Evolutionary conservation across 495 filamentous ascomycete species (phyloP).

Genomic region (Chaetomidium leptoderma): DNA sequence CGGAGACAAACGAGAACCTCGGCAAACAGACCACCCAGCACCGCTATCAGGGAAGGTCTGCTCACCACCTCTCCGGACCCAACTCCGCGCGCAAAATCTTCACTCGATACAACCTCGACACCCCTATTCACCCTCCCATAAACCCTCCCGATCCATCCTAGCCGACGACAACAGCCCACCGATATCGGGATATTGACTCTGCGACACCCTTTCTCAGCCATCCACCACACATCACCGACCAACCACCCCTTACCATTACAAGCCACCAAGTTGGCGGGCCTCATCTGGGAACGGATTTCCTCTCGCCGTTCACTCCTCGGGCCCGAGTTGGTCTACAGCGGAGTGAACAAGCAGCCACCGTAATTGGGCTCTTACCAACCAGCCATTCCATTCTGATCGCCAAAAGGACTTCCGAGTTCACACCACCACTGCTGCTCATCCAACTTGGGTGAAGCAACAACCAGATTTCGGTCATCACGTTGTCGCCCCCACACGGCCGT

Average conservation of each 20-base stretch:
- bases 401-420: neutral
- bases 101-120: no score
- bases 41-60: no score
- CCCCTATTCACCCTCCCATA: no score
- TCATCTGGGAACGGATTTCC: constrained; percentile 68
- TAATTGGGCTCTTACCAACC: constrained; percentile 60
- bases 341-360: constrained; percentile 95
- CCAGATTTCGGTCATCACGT: neutral
- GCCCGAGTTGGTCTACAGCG: constrained; percentile 85
- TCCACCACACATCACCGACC: constrained; percentile 11
- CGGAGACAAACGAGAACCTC: constrained; percentile 1
- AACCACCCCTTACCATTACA: constrained; percentile 4
- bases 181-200: neutral
- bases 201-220: constrained; percentile 6
- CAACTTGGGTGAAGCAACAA: constrained; percentile 4
- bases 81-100: neutral
- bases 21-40: neutral
- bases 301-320: constrained; percentile 89
- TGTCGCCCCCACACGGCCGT: constrained; percentile 13
- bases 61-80: no score
- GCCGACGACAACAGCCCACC: neutral
- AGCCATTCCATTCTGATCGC: constrained; percentile 16
- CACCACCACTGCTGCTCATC: neutral
- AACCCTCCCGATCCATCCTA: neutral
- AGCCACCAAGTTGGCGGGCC: constrained; percentile 95